phyloP scores from a whole-genome alignment of 148 eudicot genomes.

The Cornus controversa region DNA sequence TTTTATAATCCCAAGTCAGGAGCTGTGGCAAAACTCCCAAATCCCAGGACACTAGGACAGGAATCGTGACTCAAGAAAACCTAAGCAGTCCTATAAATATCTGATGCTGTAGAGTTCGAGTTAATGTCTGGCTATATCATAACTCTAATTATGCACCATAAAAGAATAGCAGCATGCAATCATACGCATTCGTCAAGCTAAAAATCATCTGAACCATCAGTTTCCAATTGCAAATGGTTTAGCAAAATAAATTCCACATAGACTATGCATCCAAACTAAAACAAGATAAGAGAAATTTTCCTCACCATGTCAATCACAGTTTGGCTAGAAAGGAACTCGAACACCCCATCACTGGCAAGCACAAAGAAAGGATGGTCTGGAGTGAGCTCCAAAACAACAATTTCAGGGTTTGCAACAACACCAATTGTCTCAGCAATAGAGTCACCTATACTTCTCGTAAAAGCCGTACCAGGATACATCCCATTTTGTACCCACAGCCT shows the following conservation, averaged over 20 bases:
- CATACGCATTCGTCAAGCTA: neutral
- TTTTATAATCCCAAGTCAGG: too few species aligned
- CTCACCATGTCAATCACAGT: constrained; percentile 96
- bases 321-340: constrained; percentile 97
- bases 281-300: constrained; percentile 16
- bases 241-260: neutral
- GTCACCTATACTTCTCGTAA: constrained; percentile 94
- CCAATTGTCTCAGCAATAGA: constrained; percentile 95
- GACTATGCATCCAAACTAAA: neutral
- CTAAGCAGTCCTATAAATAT: neutral
- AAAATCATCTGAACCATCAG: neutral
- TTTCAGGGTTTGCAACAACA: constrained; percentile 89
- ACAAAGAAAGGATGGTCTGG: constrained; percentile 87
- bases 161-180: neutral
- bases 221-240: neutral
- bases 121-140: neutral
- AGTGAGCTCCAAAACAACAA: constrained; percentile 80
- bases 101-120: neutral
- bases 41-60: neutral
- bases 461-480: constrained; percentile 99
- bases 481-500: constrained; percentile 95
- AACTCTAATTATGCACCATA: neutral
- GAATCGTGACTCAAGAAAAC: neutral
- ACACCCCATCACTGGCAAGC: constrained; percentile 96
- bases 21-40: neutral